Evolutionary conservation across 805 yeast genomes (phyloP).

Genomic region (Kodamaea restingae): DNA sequence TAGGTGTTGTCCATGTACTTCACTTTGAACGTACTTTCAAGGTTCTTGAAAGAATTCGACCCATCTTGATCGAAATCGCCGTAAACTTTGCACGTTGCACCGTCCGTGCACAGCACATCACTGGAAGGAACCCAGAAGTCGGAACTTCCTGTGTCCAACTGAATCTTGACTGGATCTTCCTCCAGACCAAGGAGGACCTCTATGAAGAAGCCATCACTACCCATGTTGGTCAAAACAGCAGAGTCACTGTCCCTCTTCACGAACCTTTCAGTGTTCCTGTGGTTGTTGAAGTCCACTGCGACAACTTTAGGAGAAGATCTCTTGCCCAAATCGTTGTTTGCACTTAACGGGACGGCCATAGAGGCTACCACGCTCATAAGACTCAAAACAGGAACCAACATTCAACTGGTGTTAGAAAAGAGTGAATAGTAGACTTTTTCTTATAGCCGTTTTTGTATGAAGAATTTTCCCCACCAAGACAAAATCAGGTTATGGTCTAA

Average conservation of each 20-base stretch:
- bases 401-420: too few species aligned
- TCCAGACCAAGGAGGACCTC: conserved; percentile 6
- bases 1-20: conserved; percentile 3
- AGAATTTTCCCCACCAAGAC: too few species aligned
- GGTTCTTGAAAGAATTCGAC: conserved; percentile 1
- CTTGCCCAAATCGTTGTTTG: neutral
- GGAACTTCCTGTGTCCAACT: conserved; percentile 10
- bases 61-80: conserved; percentile 5
- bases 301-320: conserved; percentile 1
- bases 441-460: too few species aligned
- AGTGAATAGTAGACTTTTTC: neutral
- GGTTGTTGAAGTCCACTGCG: conserved; percentile 6
- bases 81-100: conserved; percentile 1
- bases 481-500: too few species aligned
- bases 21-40: conserved; percentile 1
- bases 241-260: conserved; percentile 2
- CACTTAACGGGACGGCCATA: neutral
- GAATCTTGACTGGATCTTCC: conserved; percentile 2
- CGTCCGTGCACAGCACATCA: neutral
- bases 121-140: conserved; percentile 9
- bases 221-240: conserved; percentile 5
- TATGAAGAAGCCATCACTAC: conserved; percentile 7
- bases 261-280: conserved; percentile 3
- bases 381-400: neutral
- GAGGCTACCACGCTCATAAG: neutral